Conservation (phyloP, 768 basidiomycete genomes). For the Phaeotremella skinneri region DNA sequence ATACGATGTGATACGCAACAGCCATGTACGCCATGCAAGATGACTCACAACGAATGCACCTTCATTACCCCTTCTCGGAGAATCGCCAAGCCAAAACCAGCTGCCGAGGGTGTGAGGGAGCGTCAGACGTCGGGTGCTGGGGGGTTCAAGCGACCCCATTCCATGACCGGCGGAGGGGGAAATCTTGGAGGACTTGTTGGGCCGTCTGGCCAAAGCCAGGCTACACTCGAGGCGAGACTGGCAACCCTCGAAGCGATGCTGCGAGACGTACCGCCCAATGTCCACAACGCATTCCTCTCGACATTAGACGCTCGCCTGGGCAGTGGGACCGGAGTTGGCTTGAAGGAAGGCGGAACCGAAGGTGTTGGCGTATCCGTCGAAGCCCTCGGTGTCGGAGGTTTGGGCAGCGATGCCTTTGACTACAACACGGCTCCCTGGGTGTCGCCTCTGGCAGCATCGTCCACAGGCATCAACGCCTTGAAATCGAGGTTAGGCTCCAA, state of each 20-base stretch:
- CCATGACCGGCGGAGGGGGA: constrained; percentile 5
- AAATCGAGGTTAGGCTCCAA: constrained; percentile 5
- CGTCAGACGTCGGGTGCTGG: constrained; percentile 16
- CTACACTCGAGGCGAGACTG: constrained; percentile 48
- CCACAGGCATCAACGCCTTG: neutral
- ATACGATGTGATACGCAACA: constrained; percentile 51
- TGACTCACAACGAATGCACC: constrained; percentile 48
- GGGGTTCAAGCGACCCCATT: constrained; percentile 29
- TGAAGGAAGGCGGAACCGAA: constrained; percentile 31
- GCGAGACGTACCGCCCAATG: constrained; percentile 51
- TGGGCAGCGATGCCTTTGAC: constrained; percentile 9
- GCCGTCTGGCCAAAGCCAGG: constrained; percentile 4
- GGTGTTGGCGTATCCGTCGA: constrained; percentile 39
- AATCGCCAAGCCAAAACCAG: constrained; percentile 35
- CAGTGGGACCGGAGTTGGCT: constrained; percentile 38
- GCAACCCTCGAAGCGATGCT: constrained; percentile 52
- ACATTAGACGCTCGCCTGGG: constrained; percentile 47
- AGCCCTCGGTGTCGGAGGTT: constrained; percentile 9
- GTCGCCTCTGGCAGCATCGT: neutral
- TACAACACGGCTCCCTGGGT: constrained; percentile 3
- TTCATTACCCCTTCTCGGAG: constrained; percentile 51
- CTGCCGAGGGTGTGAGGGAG: constrained; percentile 16
- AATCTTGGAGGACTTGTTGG: neutral
- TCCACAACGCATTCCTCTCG: constrained; percentile 51
- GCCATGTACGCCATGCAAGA: constrained; percentile 50